Evolutionary conservation across 75 land plant genomes (phyloP).

Genomic region (Sequoia sempervirens): DNA sequence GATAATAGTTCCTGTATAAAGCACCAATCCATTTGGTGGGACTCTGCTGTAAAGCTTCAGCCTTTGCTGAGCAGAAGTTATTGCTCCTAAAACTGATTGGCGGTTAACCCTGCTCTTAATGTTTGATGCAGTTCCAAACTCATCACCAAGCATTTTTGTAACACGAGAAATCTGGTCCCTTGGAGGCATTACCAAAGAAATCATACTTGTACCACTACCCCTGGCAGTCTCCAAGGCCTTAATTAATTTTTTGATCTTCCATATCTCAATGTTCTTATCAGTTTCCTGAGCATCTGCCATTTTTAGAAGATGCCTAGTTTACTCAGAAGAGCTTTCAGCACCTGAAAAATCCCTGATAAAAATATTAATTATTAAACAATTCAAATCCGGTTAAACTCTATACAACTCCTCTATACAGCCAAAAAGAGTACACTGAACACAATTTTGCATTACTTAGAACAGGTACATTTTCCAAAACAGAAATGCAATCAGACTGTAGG

Average conservation of each 20-base stretch:
- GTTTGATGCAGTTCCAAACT: conserved; percentile 35
- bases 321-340: neutral
- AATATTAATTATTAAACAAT: neutral
- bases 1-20: conserved; percentile 37
- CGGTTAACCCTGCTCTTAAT: conserved; percentile 38
- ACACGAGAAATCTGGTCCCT: conserved; percentile 30
- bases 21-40: conserved; percentile 31
- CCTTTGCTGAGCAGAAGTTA: conserved; percentile 37
- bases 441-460: neutral
- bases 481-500: neutral
- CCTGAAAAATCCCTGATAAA: neutral
- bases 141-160: conserved; percentile 34
- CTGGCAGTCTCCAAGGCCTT: conserved; percentile 30
- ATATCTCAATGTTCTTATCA: conserved; percentile 51
- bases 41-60: conserved; percentile 33
- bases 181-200: conserved; percentile 33
- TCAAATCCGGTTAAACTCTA: no score
- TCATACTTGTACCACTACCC: conserved; percentile 35
- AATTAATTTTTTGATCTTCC: conserved; percentile 47
- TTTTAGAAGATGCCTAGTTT: neutral
- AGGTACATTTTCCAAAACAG: neutral
- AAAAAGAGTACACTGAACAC: neutral
- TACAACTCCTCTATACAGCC: neutral
- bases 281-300: conserved; percentile 41
- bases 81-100: conserved; percentile 32